Conservation (phyloP, 305 asterid genomes). For the Solanum hybrid region DNA sequence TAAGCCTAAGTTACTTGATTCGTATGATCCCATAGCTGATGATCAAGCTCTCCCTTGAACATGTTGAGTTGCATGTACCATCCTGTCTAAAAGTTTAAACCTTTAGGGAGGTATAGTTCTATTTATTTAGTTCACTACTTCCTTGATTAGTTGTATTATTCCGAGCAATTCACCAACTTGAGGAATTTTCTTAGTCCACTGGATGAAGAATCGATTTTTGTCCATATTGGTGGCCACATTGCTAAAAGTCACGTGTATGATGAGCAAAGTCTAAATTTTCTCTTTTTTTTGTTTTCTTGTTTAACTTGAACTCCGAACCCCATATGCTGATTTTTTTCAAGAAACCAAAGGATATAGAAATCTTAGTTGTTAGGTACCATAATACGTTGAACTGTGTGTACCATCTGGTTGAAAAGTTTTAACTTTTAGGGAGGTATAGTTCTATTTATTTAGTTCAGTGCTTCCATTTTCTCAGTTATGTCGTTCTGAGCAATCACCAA, state of each 20-base stretch:
- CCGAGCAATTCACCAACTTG: neutral
- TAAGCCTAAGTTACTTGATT: neutral
- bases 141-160: neutral
- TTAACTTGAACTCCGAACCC: neutral
- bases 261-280: neutral
- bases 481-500: neutral
- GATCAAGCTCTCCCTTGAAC: neutral
- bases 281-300: neutral
- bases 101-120: neutral
- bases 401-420: neutral
- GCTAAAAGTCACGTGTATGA: neutral
- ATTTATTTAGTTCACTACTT: neutral
- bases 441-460: neutral
- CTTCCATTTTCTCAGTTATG: neutral
- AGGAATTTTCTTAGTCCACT: neutral
- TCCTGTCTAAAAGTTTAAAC: neutral
- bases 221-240: neutral
- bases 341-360: neutral
- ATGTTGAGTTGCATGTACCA: neutral
- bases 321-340: neutral
- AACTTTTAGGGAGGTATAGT: neutral
- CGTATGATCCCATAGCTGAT: neutral
- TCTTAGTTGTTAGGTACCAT: neutral
- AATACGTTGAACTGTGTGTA: neutral
- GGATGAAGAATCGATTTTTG: neutral